Base-by-base conservation (phyloP, 331 rosid species). In the Rhamnella rubrinervis region DNA sequence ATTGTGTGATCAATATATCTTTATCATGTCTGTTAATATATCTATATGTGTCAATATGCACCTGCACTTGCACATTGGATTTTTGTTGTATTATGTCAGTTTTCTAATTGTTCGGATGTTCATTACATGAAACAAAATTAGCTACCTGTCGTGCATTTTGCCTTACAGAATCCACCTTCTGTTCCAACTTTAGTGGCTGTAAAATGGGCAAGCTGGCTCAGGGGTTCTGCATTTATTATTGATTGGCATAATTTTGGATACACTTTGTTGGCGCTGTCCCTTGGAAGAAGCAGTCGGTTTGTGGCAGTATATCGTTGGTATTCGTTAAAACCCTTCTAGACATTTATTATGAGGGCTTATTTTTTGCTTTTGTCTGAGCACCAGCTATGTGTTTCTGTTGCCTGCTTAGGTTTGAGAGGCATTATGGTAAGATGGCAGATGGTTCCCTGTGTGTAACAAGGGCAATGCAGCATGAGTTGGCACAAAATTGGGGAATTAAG, bases 161-260 rank as follows among this genome's bases (percentile, higher is more conserved):
- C 64, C 62, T 77, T 76, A 47, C 83, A 93, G 98, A 93, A 93
- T 91, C 98, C 97, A 78, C 98, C 98, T 80, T 91, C 97, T 31
- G 96, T 93, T 85, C 98, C 98, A 25, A 88, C 97, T 38, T 80
- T 93, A 70, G 90, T 85, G 57, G 95, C 91, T 51, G 97, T 91
- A 77, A 93, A 89, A 87, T 93, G 90, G 92, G 96, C 97, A 58
- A 91, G 97, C 75, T 81, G 86, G 83, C 80, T 88, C 63, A 87
- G 97, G 83, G 75, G 50, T 47, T 93, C 97, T 49, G 81, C 88
- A 37, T 85, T 93, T 86, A 81, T 91, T 67, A 75, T 93, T 70
- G 98, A 93, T 86, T 93, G 98, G 97, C 98, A 93, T 80, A 93
- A 93, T 78, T 93, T 91, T 81, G 98, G 97, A 80, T 88, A 93